Base-by-base conservation (phyloP, 345 rosid genomes). In the Durio zibethinus region DNA sequence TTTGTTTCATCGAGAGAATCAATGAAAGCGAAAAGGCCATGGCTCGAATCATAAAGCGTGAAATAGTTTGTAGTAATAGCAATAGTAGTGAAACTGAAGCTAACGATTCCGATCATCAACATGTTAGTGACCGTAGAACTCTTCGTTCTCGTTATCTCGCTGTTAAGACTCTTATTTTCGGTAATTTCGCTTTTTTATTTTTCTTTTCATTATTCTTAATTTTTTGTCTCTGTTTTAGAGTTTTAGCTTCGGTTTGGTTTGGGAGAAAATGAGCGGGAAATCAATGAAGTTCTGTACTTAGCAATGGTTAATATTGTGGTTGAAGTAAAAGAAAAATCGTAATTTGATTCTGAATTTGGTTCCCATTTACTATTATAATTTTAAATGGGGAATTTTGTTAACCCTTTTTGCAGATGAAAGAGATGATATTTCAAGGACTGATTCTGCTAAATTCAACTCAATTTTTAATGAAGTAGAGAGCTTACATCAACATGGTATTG, bases 401-500 rank as follows among this genome's bases (percentile, higher is more conserved):
- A 12, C 12, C 4, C 2, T 31, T 73, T n/a, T 60, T 43, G 83
- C 79, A 87, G 87, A 79, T 62, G 83, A 73, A 79, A 76, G 79
- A 35, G 86, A 87, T 27, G 80, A 82, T 40, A 73, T 82, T 68
- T 73, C 73, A n/a, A 72, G 64, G 9, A 23, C 53, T n/a, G 88
- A 79, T 73, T 82, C 86, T 31, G 78, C 73, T 72, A 85, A 68
- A 53, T 87, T 85, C 64, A 12, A 35, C 8, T 48, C 76, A 0
- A 76, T 87, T 38, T 38, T 87, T 63, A 25, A 73, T 70, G 71
- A 82, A 77, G 75, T 85, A 76, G 83, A 87, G 73, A 64, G 43
- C 76, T 74, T 87, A 69, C 86, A 87, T 81, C 61, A 80, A 20
- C 83, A 54, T 40, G 90, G 88, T 85, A 70, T n/a, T 78, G n/a